These are phyloP conservation scores for Nigrospora sphaerica DNA, from an alignment of 2,329 filamentous ascomycete genomes.

Conservation along the genomic window DNA sequence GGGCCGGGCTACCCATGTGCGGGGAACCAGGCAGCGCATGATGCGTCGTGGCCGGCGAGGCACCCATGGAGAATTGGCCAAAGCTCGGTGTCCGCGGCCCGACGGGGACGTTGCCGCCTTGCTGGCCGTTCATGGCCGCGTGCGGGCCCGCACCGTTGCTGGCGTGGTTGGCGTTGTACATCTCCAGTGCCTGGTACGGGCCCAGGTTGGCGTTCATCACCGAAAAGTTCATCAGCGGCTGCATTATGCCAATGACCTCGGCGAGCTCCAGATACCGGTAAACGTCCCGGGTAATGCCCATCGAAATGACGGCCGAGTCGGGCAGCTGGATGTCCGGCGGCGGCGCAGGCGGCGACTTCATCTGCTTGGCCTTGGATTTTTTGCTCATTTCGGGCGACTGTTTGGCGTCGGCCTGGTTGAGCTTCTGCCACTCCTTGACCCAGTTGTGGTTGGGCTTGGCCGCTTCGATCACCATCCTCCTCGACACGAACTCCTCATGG, in stretches of 20 bases:
- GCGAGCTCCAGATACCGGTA: constrained; percentile 61
- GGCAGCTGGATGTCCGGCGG: constrained; percentile 58
- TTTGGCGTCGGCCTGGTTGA: constrained; percentile 51
- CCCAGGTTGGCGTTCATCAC: constrained; percentile 46
- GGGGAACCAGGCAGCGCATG: constrained; percentile 57
- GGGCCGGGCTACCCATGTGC: constrained; percentile 53
- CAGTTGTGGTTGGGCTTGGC: constrained; percentile 56
- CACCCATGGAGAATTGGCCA: constrained; percentile 50
- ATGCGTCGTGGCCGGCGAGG: constrained; percentile 53
- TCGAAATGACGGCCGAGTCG: constrained; percentile 44
- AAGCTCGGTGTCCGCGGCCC: constrained; percentile 48
- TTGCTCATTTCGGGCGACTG: constrained; percentile 61
- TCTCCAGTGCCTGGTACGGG: constrained; percentile 52
- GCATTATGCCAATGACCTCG: constrained; percentile 45
- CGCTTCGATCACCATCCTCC: constrained; percentile 54
- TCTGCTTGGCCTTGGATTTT: constrained; percentile 50
- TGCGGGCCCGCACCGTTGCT: constrained; percentile 31
- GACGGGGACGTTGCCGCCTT: constrained; percentile 25
- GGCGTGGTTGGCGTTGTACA: constrained; percentile 43
- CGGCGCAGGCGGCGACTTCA: constrained; percentile 52
- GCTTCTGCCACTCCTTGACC: constrained; percentile 58
- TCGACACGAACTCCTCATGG: constrained; percentile 79
- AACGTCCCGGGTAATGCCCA: constrained; percentile 54
- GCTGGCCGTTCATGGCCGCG: constrained; percentile 38
- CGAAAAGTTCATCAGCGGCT: constrained; percentile 51